These are phyloP conservation scores for Claviceps africana DNA, from an alignment of 2,329 filamentous ascomycete genomes.

Conservation along the genomic window DNA sequence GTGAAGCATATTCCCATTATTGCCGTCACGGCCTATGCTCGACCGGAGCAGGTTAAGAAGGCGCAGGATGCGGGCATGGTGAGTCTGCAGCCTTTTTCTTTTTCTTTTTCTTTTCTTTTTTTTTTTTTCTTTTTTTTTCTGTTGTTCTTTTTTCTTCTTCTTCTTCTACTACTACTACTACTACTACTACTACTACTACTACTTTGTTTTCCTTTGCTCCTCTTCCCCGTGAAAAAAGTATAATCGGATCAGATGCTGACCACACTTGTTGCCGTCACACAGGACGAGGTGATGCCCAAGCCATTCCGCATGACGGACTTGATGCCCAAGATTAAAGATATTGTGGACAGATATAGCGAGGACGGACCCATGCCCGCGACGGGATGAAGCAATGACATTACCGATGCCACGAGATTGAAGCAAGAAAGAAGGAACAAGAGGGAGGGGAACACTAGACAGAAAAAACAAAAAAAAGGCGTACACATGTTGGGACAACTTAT, in stretches of 20 bases:
- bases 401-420: too few relatives aligned
- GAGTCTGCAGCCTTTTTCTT: too few relatives aligned
- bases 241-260: not conserved
- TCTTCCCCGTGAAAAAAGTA: too few relatives aligned
- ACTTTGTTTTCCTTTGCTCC: too few relatives aligned
- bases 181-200: too few relatives aligned
- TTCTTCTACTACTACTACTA: too few relatives aligned
- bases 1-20: conserved; percentile 58
- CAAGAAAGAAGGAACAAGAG: not conserved
- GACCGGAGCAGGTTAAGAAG: conserved; percentile 56
- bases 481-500: too few relatives aligned
- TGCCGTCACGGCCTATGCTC: conserved; percentile 68
- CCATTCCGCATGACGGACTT: conserved; percentile 6
- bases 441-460: not conserved
- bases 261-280: too few relatives aligned
- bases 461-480: too few relatives aligned
- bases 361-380: not conserved
- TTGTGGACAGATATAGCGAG: not conserved
- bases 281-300: conserved; percentile 6
- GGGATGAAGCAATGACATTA: not conserved
- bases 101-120: too few relatives aligned
- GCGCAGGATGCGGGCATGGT: conserved; percentile 61
- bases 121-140: too few relatives aligned
- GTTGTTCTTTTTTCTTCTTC: too few relatives aligned
- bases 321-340: conserved; percentile 5